These are phyloP conservation scores for Chlamydomonas asymmetrica DNA, from an alignment of 139 green algal genomes.

Conservation along the genomic window DNA sequence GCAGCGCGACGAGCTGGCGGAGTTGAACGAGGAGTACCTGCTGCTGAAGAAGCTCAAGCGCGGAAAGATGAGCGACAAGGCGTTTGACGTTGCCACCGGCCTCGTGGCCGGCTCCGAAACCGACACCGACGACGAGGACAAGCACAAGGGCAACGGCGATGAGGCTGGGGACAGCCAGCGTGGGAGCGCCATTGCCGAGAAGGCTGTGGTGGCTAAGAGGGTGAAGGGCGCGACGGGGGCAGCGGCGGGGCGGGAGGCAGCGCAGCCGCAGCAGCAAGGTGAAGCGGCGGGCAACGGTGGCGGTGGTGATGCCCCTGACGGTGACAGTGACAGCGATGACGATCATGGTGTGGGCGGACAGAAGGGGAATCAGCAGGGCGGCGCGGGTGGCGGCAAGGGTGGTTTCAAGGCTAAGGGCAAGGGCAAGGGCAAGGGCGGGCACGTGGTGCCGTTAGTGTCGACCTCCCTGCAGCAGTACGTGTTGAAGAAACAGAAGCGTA, in stretches of 20 bases:
- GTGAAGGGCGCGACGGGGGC: neutral
- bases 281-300: too few relatives aligned
- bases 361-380: too few relatives aligned
- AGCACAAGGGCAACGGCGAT: neutral
- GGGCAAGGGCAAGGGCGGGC: slow-evolving; percentile 10
- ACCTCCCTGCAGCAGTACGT: too few relatives aligned
- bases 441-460: too few relatives aligned
- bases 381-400: too few relatives aligned
- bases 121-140: slow-evolving; percentile 23
- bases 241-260: neutral
- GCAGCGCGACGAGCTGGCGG: slow-evolving; percentile 64
- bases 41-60: slow-evolving; percentile 71
- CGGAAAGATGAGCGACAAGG: slow-evolving; percentile 51
- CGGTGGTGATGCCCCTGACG: too few relatives aligned
- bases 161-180: neutral
- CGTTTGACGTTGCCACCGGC: slow-evolving; percentile 55
- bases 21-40: slow-evolving; percentile 77
- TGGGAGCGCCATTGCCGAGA: neutral
- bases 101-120: slow-evolving; percentile 19
- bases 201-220: neutral
- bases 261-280: neutral
- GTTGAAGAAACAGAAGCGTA: too few relatives aligned
- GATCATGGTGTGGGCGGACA: too few relatives aligned
- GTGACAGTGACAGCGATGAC: too few relatives aligned
- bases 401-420: slow-evolving; percentile 14